Base-by-base conservation (phyloP, 2,329 filamentous ascomycete genomes). In the Fusarium longipes region DNA sequence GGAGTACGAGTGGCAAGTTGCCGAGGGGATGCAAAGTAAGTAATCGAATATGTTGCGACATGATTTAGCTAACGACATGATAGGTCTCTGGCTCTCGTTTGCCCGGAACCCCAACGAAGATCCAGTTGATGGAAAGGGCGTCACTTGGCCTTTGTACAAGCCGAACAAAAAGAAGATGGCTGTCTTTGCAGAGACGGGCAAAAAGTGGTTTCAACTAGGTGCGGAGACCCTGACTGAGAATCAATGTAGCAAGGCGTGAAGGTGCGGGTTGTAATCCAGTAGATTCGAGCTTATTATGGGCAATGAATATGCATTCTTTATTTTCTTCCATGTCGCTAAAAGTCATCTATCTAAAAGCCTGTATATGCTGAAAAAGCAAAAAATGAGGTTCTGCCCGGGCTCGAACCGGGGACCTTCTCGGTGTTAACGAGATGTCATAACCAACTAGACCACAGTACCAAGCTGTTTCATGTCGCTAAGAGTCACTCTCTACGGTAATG, bases 401-500 rank as follows among this genome's bases (percentile, higher is more conserved):
- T n/a, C n/a, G n/a, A n/a, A n/a, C n/a, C n/a, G n/a, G n/a, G n/a
- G n/a, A n/a, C n/a, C n/a, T n/a, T n/a, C n/a, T n/a, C n/a, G n/a
- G n/a, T n/a, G n/a, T n/a, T n/a, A n/a, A n/a, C n/a, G n/a, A n/a
- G n/a, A n/a, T n/a, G n/a, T n/a, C n/a, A n/a, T n/a, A n/a, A n/a
- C n/a, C n/a, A n/a, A n/a, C n/a, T n/a, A n/a, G n/a, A n/a, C n/a
- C n/a, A n/a, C n/a, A n/a, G n/a, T n/a, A n/a, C n/a, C n/a, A n/a
- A n/a, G n/a, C n/a, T 2, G 8, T 22, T 20, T 20, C 5, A 22
- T 42, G 1, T 20, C 12, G 27, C 25, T 32, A 18, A 33, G 18
- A 18, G 89, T 11, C 2, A 7, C 1, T 25, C 18, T 18, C 9
- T 15, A 92, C 89, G 50, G 43, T 39, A 49, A 27, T 18, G 14